Base-by-base conservation (phyloP, 371 early-diverging fungal species). In the Aphelidium insulamus region DNA sequence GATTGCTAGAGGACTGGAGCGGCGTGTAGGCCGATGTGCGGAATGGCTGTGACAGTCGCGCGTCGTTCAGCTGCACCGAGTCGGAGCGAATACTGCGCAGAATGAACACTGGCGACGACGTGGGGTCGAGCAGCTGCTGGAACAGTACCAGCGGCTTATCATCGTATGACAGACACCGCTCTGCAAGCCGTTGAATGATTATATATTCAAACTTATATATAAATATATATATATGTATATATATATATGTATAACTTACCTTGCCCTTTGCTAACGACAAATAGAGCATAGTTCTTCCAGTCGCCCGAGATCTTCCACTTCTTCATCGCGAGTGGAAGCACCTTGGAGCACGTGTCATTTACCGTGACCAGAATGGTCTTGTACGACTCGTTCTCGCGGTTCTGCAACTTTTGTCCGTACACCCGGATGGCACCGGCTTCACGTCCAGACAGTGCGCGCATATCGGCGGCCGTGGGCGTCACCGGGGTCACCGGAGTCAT, bases 221-320 rank as follows among this genome's bases (percentile, higher is more conserved):
- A 4, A 37, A 24, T 25, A 33, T 16, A 16, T 17, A 31, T 16
- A 43, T 31, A 29, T 37, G 20, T 30, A 42, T 40, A 12, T 26
- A 16, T 25, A 28, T 6, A 30, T 21, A 35, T 6, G 22, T 22
- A 12, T 12, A 17, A 5, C 27, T n/a, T 37, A 43, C 25, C 46
- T 45, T 48, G 26, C 34, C 46, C 43, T 18, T 46, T 48, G 22
- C 17, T 4, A 30, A 30, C 21, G 39, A 18, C 24, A 54, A 80
- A 76, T 15, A 88, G 51, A 2, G 74, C 66, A 47, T 85, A 88
- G 37, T 82, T 65, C 35, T 67, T 65, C 84, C 82, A 83, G 40
- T 80, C 75, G 45, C 80, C 84, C 23, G 48, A 44, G 15, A 94
- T 75, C 42, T 87, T 83, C 57, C 85, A 90, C 52, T 87, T 86